phyloP scores from a whole-genome alignment of 208 protist genomes.

The Acanthamoeba triangularis region DNA sequence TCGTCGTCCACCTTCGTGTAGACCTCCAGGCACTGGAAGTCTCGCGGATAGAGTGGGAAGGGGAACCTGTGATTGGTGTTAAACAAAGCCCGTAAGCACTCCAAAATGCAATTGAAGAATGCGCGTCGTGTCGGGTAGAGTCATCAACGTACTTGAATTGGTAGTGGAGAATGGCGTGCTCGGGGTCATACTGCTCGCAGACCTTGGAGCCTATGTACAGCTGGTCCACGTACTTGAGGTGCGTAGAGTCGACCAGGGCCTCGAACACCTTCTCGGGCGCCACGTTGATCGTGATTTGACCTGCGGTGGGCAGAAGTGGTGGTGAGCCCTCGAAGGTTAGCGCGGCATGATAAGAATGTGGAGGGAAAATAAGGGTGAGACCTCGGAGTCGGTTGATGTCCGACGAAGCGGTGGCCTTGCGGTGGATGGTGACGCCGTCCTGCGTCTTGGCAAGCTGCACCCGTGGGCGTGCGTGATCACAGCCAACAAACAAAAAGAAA shows the following conservation, averaged over 20 bases:
- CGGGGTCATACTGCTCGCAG: constrained; percentile 6
- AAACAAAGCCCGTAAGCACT: not conserved
- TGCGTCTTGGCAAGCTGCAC: constrained; percentile 29
- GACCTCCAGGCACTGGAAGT: constrained; percentile 35
- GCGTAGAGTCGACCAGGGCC: constrained; percentile 39
- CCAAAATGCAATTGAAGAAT: not conserved
- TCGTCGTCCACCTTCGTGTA: constrained; percentile 30
- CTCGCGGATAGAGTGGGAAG: constrained; percentile 51
- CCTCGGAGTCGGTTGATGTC: constrained; percentile 47
- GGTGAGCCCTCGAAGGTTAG: not conserved
- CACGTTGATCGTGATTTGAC: constrained; percentile 38
- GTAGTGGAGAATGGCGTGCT: constrained; percentile 62
- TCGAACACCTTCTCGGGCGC: constrained; percentile 54
- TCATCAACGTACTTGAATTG: constrained; percentile 38
- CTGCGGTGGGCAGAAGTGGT: not conserved
- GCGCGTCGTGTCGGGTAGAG: not conserved
- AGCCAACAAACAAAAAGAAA: not conserved
- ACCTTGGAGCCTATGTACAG: constrained; percentile 40
- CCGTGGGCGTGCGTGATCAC: not conserved
- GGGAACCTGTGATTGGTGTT: not conserved
- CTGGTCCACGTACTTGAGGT: constrained; percentile 67
- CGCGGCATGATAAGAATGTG: not conserved
- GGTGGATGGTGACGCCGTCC: constrained; percentile 54
- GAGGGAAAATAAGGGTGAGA: not conserved
- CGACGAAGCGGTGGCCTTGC: constrained; percentile 14